Conservation (phyloP, 179 eudicot species). For the Drosera spatulata region DNA sequence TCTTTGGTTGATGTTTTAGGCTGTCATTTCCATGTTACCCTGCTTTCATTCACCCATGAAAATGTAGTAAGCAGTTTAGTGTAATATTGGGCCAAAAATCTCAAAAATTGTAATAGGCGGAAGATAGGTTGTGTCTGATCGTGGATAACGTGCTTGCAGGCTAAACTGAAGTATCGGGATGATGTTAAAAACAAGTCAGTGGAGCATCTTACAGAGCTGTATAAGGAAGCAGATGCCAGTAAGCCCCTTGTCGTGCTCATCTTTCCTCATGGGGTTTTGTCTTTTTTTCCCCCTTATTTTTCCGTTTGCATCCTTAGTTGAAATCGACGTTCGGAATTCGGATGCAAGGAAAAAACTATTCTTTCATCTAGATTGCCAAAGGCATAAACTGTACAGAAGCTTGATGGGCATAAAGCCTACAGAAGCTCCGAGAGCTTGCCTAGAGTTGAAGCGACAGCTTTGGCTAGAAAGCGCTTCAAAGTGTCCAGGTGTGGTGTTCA, state of each 20-base stretch:
- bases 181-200: constrained; percentile 35
- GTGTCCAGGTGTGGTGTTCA: too few species aligned
- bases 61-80: neutral
- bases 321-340: neutral
- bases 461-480: too few species aligned
- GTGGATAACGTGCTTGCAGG: constrained; percentile 27
- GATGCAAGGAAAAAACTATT: too few species aligned
- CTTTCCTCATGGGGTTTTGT: neutral
- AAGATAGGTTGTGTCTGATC: neutral
- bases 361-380: too few species aligned
- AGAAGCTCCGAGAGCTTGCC: too few species aligned
- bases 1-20: neutral
- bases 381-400: too few species aligned
- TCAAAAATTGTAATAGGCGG: neutral
- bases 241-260: constrained; percentile 16
- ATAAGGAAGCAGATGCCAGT: constrained; percentile 56
- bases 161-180: constrained; percentile 47
- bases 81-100: neutral
- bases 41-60: too few species aligned
- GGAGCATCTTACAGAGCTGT: constrained; percentile 47
- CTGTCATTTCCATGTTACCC: neutral
- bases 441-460: too few species aligned
- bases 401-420: too few species aligned
- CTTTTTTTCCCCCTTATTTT: too few species aligned
- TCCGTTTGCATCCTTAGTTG: neutral